Conservation (phyloP, 164 flowering plant genomes). For the Tetrastigma voinierianum region DNA sequence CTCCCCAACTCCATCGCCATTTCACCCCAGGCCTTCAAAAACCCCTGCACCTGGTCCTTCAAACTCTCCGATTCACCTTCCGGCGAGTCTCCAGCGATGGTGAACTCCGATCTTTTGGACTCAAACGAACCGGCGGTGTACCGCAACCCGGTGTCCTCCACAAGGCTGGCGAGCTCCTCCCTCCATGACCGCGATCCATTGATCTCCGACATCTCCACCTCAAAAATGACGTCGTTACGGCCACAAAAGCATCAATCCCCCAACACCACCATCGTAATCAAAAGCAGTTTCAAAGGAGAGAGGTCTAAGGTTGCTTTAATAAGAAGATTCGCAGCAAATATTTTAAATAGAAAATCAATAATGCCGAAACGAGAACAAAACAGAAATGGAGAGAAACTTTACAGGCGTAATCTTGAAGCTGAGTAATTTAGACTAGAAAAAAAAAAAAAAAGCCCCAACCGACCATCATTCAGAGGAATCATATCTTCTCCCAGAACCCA, state of each 20-base stretch:
- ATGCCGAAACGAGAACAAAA: not conserved
- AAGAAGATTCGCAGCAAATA: not conserved
- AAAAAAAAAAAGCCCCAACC: conserved; percentile 16
- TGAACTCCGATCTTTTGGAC: conserved; percentile 4
- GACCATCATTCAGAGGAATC: conserved; percentile 22
- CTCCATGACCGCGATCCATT: conserved; percentile 46
- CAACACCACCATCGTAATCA: not conserved
- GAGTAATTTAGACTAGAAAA: not conserved
- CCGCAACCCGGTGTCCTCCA: conserved; percentile 49
- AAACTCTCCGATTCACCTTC: conserved; percentile 44
- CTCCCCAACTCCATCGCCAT: conserved; percentile 67
- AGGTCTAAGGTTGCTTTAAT: not conserved
- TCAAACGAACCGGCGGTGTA: conserved; percentile 26
- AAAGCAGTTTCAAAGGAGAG: not conserved
- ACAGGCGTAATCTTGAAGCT: conserved; percentile 34
- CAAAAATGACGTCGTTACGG: not conserved
- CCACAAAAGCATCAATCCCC: not conserved
- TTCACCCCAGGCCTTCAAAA: conserved; percentile 71
- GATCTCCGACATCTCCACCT: conserved; percentile 39
- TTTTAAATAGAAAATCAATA: not conserved
- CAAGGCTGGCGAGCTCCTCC: conserved; percentile 64
- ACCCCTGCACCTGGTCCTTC: conserved; percentile 71
- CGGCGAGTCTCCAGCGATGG: not conserved
- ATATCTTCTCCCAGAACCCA: conserved; percentile 1
- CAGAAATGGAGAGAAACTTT: conserved; percentile 13